Conservation (phyloP, 2,329 filamentous ascomycete genomes). For the Fusarium ramigenum region DNA sequence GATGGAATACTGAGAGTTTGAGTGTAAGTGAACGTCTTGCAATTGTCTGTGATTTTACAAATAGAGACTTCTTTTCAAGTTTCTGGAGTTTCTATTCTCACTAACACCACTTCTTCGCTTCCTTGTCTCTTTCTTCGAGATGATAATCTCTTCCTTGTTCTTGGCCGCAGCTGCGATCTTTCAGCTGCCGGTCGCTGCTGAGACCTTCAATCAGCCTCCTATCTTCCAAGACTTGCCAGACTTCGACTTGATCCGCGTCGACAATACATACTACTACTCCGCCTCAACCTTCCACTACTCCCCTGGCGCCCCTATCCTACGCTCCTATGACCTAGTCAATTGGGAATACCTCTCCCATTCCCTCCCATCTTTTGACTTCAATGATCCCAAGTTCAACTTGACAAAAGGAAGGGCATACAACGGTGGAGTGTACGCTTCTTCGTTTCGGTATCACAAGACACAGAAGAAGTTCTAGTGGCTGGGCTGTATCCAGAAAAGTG, state of each 20-base stretch:
- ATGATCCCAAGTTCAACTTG: neutral
- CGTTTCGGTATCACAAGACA: neutral
- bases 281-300: neutral
- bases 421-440: neutral
- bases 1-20: neutral
- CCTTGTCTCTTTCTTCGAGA: neutral
- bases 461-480: neutral
- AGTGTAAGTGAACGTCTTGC: neutral
- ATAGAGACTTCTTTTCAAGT: neutral
- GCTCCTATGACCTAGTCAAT: neutral
- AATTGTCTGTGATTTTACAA: neutral
- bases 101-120: neutral
- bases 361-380: neutral
- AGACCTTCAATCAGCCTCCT: neutral
- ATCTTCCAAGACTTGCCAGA: neutral
- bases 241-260: neutral
- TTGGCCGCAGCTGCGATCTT: neutral
- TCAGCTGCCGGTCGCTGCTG: neutral
- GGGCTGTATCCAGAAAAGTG: neutral
- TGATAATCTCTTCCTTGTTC: accelerated
- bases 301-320: neutral
- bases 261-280: neutral
- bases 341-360: neutral
- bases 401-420: neutral
- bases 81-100: accelerated